These are phyloP conservation scores for Ramichloridium luteum DNA, from an alignment of 2,329 filamentous ascomycete species.

Conservation along the genomic window DNA sequence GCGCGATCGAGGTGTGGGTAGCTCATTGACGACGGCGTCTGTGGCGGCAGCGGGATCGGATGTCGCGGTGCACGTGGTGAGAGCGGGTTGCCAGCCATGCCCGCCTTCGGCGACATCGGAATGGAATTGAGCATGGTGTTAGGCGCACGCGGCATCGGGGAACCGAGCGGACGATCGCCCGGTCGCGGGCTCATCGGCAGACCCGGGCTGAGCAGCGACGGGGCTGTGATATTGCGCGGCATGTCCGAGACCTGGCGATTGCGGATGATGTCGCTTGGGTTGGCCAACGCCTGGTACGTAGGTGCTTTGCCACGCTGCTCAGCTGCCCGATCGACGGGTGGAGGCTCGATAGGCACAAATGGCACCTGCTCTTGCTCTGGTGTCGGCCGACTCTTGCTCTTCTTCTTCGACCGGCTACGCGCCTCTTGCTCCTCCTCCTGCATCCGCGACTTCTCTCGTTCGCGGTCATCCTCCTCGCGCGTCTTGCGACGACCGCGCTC, in stretches of 20 bases:
- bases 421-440: slow-evolving; percentile 50
- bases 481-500: slow-evolving; percentile 66
- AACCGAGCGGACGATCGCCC: slow-evolving; percentile 46
- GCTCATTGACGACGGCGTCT: slow-evolving; percentile 52
- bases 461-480: slow-evolving; percentile 72
- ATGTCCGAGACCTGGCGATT: slow-evolving; percentile 20
- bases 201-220: slow-evolving; percentile 49
- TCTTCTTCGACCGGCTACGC: slow-evolving; percentile 64
- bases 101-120: slow-evolving; percentile 52
- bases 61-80: slow-evolving; percentile 64
- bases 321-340: neutral
- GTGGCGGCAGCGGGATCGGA: slow-evolving; percentile 58
- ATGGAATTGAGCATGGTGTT: slow-evolving; percentile 49
- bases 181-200: slow-evolving; percentile 51
- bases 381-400: slow-evolving; percentile 37
- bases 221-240: slow-evolving; percentile 24
- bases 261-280: slow-evolving; percentile 19
- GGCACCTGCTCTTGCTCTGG: slow-evolving; percentile 6
- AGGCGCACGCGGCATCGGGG: slow-evolving; percentile 46
- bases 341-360: slow-evolving; percentile 2
- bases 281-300: slow-evolving; percentile 11
- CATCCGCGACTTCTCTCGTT: slow-evolving; percentile 56
- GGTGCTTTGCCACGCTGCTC: slow-evolving; percentile 8
- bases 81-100: slow-evolving; percentile 42
- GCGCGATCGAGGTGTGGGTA: slow-evolving; percentile 35